Evolutionary conservation across 345 rosid genomes (phyloP).

Genomic region (Carallia pectinifolia): DNA sequence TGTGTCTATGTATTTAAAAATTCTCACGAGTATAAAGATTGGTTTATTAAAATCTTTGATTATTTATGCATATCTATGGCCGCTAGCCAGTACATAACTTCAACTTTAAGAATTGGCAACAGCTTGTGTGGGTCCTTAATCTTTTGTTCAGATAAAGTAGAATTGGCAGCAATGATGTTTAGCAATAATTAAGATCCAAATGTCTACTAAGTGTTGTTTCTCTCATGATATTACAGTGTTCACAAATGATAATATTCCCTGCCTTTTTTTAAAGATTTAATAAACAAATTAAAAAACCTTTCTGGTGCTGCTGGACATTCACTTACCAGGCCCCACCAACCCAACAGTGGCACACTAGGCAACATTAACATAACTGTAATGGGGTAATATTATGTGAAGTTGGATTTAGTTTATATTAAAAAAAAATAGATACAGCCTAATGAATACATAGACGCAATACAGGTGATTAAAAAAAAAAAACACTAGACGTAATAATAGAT

Average conservation of each 20-base stretch:
- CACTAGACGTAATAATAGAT: no score
- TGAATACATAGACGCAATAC: no score
- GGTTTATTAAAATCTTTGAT: neutral
- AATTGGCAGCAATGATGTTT: constrained; percentile 14
- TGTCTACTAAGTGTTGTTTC: constrained; percentile 22
- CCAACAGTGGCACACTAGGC: no score
- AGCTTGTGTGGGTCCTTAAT: constrained; percentile 15
- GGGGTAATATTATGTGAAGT: no score
- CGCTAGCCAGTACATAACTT: constrained; percentile 5
- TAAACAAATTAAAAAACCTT: constrained; percentile 6
- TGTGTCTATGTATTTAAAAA: no score
- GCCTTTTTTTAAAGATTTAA: constrained; percentile 11
- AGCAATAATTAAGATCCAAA: constrained; percentile 11
- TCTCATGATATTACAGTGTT: constrained; percentile 10
- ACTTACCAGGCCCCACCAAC: constrained; percentile 6
- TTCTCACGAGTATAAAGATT: neutral
- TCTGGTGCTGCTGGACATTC: constrained; percentile 9
- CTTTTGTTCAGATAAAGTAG: neutral
- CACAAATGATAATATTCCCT: constrained; percentile 31
- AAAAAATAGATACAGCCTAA: no score
- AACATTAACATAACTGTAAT: no score
- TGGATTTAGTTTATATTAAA: no score
- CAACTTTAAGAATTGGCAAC: constrained; percentile 17
- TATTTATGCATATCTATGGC: neutral
- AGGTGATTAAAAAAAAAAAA: no score